These are phyloP conservation scores for Xylaria sp. DNA, from an alignment of 2,329 filamentous ascomycete genomes.

Conservation along the genomic window DNA sequence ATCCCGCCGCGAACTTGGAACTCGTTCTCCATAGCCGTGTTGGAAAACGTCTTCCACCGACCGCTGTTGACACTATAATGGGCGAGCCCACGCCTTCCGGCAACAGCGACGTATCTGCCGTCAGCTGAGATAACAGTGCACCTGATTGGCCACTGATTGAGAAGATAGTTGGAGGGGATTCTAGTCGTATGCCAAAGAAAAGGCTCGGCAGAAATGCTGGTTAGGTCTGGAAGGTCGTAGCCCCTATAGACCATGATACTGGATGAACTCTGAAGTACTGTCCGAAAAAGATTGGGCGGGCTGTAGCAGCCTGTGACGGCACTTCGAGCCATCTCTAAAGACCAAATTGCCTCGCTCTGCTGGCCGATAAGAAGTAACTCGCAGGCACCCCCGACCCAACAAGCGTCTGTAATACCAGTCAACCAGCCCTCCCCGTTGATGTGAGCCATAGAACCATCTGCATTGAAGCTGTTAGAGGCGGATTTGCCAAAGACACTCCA, in stretches of 20 bases:
- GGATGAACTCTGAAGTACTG: constrained; percentile 87
- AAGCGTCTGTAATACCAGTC: constrained; percentile 78
- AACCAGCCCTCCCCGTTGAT: constrained; percentile 85
- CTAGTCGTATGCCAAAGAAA: constrained; percentile 95
- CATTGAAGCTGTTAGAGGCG: constrained; percentile 83
- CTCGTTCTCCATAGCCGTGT: constrained; percentile 83
- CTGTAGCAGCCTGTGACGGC: constrained; percentile 93
- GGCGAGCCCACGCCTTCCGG: constrained; percentile 89
- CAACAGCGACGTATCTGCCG: constrained; percentile 94
- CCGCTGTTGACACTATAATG: constrained; percentile 97
- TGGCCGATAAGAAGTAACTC: constrained; percentile 81
- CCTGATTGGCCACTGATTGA: constrained; percentile 93
- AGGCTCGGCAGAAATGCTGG: constrained; percentile 89
- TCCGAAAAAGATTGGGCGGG: constrained; percentile 88
- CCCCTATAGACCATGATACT: constrained; percentile 93
- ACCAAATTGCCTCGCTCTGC: constrained; percentile 83
- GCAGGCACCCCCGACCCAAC: constrained; percentile 89
- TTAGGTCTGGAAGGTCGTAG: constrained; percentile 90
- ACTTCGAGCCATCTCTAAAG: constrained; percentile 92
- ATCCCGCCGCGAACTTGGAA: constrained; percentile 95
- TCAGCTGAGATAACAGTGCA: constrained; percentile 89
- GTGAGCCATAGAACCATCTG: constrained; percentile 71
- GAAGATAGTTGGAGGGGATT: constrained; percentile 84
- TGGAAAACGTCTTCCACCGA: constrained; percentile 94
- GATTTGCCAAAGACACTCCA: constrained; percentile 98